Evolutionary conservation across 1,139 yeast genomes (phyloP), one percentile per base, ranked within the genome.

Genomic region (Neolecta irregularis): DNA sequence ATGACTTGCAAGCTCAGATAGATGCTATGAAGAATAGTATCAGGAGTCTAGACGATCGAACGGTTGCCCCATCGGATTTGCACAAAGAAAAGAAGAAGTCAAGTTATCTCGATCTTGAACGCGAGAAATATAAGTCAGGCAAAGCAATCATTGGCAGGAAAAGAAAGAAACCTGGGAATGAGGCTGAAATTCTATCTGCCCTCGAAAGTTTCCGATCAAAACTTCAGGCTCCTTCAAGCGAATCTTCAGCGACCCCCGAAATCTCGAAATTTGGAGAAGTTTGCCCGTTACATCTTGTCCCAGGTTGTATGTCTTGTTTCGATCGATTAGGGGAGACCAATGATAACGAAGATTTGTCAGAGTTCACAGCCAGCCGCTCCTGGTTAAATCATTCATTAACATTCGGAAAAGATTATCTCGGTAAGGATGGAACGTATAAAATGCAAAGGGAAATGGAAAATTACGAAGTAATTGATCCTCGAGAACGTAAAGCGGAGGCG

Each of bases 121-220:
- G 46, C 11, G 35, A 31, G 17, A 38, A 38, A 35, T 46, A 40
- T 31, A 19, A 30, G 30, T 18, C 28, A 29, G 16, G 37, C 34
- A 44, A 35, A 36, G 38, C 37, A 31, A 11, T 28, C 24, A 9
- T 38, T 29, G 26, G 29, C 31, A 25, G 44, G 15, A 24, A 36
- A 32, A 26, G 24, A 26, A 30, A 24, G 25, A 30, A 32, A 26
- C 26, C 28, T 25, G 21, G 26, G 30, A 28, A 24, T 32, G 24
- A 25, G 19, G 22, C 11, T 31, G 32, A 34, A 31, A 16, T 30
- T n/a, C n/a, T 48, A 7, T 35, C 39, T 6, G 33, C 32, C 32
- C 42, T 47, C 8, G 36, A 38, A 16, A 44, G 42, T 34, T 54
- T 54, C 38, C 44, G 46, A 25, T 30, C 46, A 5, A 51, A 48